Evolutionary conservation across 1,284 basidiomycete species (phyloP).

Genomic region (Cryptococcus hybrid): DNA sequence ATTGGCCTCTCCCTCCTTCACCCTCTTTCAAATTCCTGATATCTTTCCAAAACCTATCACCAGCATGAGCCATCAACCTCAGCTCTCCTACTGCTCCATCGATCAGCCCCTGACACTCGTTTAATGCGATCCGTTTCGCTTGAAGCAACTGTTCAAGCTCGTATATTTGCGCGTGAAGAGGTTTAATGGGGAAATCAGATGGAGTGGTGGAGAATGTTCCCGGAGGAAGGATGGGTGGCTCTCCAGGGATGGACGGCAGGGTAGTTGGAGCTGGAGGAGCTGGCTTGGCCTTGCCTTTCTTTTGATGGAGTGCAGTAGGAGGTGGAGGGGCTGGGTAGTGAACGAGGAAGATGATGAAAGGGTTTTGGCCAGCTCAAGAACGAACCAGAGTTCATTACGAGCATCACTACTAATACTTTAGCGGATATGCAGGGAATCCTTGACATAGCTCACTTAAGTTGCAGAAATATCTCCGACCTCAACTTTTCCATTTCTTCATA

Average conservation of each 20-base stretch:
- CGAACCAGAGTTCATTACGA: constrained; percentile 46
- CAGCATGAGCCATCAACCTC: constrained; percentile 29
- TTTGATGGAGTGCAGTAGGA: constrained; percentile 8
- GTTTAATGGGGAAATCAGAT: constrained; percentile 11
- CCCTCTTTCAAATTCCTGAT: constrained; percentile 28
- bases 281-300: constrained; percentile 4
- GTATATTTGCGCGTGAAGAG: constrained; percentile 16
- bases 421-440: background rate
- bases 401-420: constrained; percentile 24
- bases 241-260: constrained; percentile 3
- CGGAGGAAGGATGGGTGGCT: constrained; percentile 37
- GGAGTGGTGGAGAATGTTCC: constrained; percentile 22
- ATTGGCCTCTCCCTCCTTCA: constrained; percentile 24
- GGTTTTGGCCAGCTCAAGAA: constrained; percentile 41
- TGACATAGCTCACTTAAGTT: constrained; percentile 34
- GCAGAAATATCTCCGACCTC: constrained; percentile 28
- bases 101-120: constrained; percentile 39
- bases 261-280: background rate
- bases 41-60: constrained; percentile 35
- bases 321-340: constrained; percentile 31
- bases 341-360: constrained; percentile 24
- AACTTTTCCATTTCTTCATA: constrained; percentile 40
- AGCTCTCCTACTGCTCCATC: constrained; percentile 44
- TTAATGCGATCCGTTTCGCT: constrained; percentile 36
- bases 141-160: constrained; percentile 35